Base-by-base conservation (phyloP, 768 basidiomycete genomes). In the Phanerochaete sordida region DNA sequence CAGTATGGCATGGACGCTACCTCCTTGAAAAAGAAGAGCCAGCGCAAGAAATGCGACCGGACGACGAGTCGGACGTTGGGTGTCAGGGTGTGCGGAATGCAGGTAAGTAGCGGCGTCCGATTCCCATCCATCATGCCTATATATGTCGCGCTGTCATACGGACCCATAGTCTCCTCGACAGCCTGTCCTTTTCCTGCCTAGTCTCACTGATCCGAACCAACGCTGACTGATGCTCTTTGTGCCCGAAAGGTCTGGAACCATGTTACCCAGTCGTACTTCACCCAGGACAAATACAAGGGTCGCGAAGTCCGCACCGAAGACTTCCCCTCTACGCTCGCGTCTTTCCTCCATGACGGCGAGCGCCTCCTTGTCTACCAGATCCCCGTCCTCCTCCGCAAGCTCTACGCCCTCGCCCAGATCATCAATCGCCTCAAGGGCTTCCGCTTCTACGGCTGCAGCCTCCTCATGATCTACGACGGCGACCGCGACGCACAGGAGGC, bases 1-100 rank as follows among this genome's bases (percentile, higher is more conserved):
- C 97, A 99, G 76, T 98, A 98, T 74, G 97, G 97, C 21, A 91
- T 96, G 77, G 93, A 97, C 66, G 97, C 97, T 26, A 90, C 89
- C 9, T 76, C 87, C 1, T 79, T 85, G 55, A 99, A 99, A 79
- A 98, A 97, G 84, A 95, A 90, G 78, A 98, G 95, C 70, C 97
- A 99, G 77, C 85, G 95, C 57, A 97, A 97, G 76, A 99, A 99
- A 75, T 98, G 97, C 70, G 95, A 97, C 70, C 81, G 90, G 57
- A 98, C 97, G 54, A 98, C 97, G 23, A 98, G 95, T 72, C 80
- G 92, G 65, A 82, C 86, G 15, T 75, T 98, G 47, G 97, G 97
- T 3, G 92, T 96, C 21, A 83, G 97, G 64, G 86, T 98, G 57
- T 99, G 97, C 72, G 97, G 97, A 4, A 98, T 98, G 95, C 97